A percentile compares a stretch with the other conserved stretches of the same genome.
phyloP scores from a whole-genome alignment of 495 filamentous ascomycete species.

The Aspergillus ellipticus region DNA sequence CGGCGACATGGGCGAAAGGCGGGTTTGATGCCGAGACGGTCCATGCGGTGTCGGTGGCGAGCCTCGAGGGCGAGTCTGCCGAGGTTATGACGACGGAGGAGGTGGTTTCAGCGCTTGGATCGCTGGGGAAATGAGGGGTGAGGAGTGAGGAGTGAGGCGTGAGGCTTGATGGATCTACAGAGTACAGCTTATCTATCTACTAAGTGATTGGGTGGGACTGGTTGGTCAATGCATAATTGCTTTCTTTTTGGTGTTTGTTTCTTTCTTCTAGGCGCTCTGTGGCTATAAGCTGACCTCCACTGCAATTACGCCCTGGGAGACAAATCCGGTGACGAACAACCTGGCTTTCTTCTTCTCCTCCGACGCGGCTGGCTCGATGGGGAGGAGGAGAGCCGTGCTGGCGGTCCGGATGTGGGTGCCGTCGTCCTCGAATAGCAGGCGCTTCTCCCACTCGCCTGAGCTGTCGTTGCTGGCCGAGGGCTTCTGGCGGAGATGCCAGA shows the following conservation, averaged over 20 bases:
- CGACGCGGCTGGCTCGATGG: constrained; percentile 40
- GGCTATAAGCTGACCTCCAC: constrained; percentile 53
- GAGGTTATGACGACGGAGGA: constrained; percentile 37
- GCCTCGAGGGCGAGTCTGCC: constrained; percentile 47
- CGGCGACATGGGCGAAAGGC: constrained; percentile 44
- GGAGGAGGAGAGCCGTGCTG: constrained; percentile 52
- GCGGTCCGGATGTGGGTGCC: constrained; percentile 47
- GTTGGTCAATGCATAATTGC: no score
- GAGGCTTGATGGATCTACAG: no score
- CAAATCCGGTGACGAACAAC: constrained; percentile 57
- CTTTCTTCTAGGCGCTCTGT: no score
- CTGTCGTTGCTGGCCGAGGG: background rate
- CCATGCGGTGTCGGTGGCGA: constrained; percentile 44
- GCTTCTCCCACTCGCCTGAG: constrained; percentile 35
- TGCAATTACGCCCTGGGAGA: constrained; percentile 50
- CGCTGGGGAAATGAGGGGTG: no score
- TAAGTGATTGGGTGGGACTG: no score
- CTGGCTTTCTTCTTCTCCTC: constrained; percentile 44
- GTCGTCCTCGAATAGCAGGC: constrained; percentile 57
- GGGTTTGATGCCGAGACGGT: constrained; percentile 45
- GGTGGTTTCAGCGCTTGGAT: no score
- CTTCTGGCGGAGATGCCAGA: constrained; percentile 45
- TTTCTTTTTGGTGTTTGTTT: no score
- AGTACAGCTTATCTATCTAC: no score
- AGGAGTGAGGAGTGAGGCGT: no score